phyloP scores from a whole-genome alignment of 2,329 filamentous ascomycete species.

The Claviceps pazoutovae region DNA sequence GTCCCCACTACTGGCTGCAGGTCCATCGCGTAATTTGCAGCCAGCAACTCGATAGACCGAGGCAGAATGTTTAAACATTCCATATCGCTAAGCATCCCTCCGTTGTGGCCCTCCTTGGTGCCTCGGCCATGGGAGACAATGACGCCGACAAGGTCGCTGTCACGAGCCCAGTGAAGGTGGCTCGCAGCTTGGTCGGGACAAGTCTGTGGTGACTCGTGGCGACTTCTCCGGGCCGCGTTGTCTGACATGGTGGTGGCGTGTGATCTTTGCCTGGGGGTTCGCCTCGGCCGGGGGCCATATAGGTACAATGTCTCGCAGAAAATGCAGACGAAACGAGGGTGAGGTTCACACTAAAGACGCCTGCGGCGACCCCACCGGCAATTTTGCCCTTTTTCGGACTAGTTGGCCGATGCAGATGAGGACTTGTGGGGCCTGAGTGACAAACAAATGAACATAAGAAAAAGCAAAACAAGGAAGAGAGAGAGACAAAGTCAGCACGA shows the following conservation, averaged over 20 bases:
- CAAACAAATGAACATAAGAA: not conserved
- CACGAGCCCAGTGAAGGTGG: constrained; percentile 34
- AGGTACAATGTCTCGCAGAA: constrained; percentile 42
- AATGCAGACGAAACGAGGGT: constrained; percentile 45
- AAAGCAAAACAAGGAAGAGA: too few species aligned
- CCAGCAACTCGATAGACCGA: too few species aligned
- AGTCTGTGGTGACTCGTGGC: constrained; percentile 12
- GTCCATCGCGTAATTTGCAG: too few species aligned
- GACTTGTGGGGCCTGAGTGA: too few species aligned
- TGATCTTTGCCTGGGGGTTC: constrained; percentile 24
- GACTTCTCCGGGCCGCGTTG: constrained; percentile 48
- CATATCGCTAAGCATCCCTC: too few species aligned
- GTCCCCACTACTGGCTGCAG: too few species aligned
- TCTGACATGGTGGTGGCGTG: constrained; percentile 41
- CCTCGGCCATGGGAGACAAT: not conserved
- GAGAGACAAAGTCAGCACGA: not conserved
- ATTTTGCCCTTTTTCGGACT: constrained; percentile 56
- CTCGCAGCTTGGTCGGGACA: constrained; percentile 42
- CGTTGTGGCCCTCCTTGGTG: not conserved
- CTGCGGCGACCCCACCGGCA: constrained; percentile 58
- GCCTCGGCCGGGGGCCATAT: constrained; percentile 27
- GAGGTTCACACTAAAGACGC: constrained; percentile 40
- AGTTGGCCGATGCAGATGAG: not conserved
- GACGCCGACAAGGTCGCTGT: not conserved
- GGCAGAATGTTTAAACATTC: too few species aligned